phyloP scores from a whole-genome alignment of 176 grass and related monocot genomes.

The Triticum monococcum region DNA sequence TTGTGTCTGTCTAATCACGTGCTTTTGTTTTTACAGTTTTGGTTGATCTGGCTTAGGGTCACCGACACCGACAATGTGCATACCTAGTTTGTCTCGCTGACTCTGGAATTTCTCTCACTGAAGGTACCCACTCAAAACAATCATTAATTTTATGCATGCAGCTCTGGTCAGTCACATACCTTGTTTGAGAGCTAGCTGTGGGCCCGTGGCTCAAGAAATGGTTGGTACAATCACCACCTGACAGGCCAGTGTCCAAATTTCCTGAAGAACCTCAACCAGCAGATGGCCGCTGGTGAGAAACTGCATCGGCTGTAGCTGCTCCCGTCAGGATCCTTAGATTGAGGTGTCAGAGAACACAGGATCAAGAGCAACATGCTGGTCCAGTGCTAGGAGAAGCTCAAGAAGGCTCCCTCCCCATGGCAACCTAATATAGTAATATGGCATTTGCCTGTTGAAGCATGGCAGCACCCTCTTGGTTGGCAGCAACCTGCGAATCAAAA shows the following conservation, averaged over 20 bases:
- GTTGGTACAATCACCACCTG: background rate
- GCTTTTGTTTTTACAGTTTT: background rate
- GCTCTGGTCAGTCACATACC: background rate
- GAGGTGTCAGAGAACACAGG: background rate
- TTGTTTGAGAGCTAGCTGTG: too few species aligned
- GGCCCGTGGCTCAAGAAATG: background rate
- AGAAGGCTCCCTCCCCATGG: background rate
- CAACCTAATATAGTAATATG: background rate
- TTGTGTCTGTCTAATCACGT: background rate
- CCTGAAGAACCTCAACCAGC: background rate
- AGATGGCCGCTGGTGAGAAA: background rate
- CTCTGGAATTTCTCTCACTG: background rate
- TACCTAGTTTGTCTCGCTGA: background rate
- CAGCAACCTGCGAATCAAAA: too few species aligned
- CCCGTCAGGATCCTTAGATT: background rate
- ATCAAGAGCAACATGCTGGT: background rate
- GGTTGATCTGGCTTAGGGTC: background rate
- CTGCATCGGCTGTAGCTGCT: slow-evolving; percentile 25
- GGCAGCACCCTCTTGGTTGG: too few species aligned
- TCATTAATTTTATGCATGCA: too few species aligned
- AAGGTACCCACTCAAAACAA: background rate
- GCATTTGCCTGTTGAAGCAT: too few species aligned
- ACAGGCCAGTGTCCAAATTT: background rate
- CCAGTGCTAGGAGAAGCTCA: slow-evolving; percentile 24
- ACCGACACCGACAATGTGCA: background rate